A percentile compares a stretch with the other conserved stretches of the same genome.
These are phyloP conservation scores for Sporothrix humicola DNA, from an alignment of 2,329 filamentous ascomycete species.

Conservation along the genomic window DNA sequence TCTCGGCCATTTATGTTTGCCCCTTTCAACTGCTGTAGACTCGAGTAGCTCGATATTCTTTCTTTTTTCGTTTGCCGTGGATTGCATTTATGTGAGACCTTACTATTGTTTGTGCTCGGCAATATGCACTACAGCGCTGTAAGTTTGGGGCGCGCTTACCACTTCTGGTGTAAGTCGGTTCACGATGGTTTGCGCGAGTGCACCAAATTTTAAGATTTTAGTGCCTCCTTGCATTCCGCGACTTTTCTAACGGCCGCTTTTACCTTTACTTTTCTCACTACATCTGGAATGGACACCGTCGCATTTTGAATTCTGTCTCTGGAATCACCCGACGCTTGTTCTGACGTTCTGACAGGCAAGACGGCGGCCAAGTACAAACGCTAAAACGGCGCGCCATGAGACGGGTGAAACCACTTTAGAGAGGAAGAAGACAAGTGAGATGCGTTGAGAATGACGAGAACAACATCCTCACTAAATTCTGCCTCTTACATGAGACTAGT, in stretches of 20 bases:
- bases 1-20: not conserved
- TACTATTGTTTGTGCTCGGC: not conserved
- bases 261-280: not conserved
- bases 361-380: not conserved
- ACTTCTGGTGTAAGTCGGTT: slow-evolving; percentile 11
- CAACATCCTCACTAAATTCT: not conserved
- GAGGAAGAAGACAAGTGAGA: too few relatives aligned
- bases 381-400: not conserved
- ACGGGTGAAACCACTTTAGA: not conserved
- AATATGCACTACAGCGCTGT: not conserved
- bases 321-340: slow-evolving; percentile 17
- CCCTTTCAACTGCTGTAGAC: slow-evolving; percentile 12
- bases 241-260: not conserved
- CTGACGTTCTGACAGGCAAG: not conserved
- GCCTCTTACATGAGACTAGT: not conserved
- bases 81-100: not conserved
- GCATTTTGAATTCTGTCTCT: not conserved
- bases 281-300: not conserved
- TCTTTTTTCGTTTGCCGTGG: not conserved
- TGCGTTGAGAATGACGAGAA: too few relatives aligned
- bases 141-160: not conserved
- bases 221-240: slow-evolving; percentile 3
- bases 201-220: not conserved
- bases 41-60: slow-evolving; percentile 8
- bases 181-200: not conserved